Percentiles rank a stretch among this genome's conserved stretches.
These are phyloP conservation scores for Artemisia tridentata DNA, from an alignment of 129 eudicot species.

Conservation along the genomic window DNA sequence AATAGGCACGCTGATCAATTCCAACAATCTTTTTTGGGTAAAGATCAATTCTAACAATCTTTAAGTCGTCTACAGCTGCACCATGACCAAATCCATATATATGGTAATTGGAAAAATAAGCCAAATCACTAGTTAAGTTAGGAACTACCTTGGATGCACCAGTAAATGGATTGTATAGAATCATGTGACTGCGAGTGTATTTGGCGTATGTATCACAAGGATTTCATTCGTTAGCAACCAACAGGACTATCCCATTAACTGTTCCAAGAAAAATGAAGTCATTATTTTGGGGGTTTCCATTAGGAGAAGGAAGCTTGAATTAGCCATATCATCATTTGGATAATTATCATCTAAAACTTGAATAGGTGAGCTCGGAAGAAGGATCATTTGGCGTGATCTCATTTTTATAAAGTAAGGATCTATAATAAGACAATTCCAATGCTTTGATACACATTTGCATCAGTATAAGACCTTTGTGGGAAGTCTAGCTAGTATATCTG, in stretches of 20 bases:
- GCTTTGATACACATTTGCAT: not conserved
- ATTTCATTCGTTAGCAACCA: not conserved
- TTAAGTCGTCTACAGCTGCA: too few species aligned
- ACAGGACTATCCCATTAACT: not conserved
- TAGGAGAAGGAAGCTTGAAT: not conserved
- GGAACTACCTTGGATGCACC: too few species aligned
- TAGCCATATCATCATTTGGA: not conserved
- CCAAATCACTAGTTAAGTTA: too few species aligned
- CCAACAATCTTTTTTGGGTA: too few species aligned
- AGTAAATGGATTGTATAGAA: too few species aligned
- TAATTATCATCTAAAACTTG: not conserved
- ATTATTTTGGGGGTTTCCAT: too few species aligned
- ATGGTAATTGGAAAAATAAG: too few species aligned
- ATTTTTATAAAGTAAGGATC: not conserved
- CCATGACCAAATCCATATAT: too few species aligned
- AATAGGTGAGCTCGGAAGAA: conserved; percentile 3
- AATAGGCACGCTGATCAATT: too few species aligned
- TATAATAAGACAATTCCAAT: not conserved
- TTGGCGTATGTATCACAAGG: too few species aligned
- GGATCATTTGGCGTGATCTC: not conserved
- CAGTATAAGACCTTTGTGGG: not conserved
- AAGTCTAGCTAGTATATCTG: not conserved
- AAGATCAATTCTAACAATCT: too few species aligned
- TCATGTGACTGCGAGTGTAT: too few species aligned
- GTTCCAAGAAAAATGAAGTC: not conserved